phyloP scores from a whole-genome alignment of 768 basidiomycete species.

The Pleurotus pulmonarius region DNA sequence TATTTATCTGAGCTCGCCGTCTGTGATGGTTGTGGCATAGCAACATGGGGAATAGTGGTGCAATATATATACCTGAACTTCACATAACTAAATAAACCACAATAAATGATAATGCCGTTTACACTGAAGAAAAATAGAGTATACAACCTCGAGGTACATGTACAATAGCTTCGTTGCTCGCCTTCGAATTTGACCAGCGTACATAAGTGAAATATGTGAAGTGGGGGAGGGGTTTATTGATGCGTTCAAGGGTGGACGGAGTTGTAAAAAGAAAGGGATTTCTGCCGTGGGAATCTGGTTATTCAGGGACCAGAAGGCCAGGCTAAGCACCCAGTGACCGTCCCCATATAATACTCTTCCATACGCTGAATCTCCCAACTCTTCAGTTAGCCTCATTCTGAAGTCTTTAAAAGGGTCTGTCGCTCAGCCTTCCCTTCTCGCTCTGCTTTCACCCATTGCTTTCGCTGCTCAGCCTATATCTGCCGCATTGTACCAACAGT shows the following conservation, averaged over 20 bases:
- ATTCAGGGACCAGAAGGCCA: constrained; percentile 8
- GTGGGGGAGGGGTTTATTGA: not conserved
- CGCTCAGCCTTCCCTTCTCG: constrained; percentile 12
- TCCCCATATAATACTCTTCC: constrained; percentile 42
- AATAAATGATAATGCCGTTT: not conserved
- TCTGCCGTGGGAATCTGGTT: not conserved
- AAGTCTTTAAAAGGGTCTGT: constrained; percentile 50
- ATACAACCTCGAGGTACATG: not conserved
- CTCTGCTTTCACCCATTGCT: constrained; percentile 15
- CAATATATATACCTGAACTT: no score
- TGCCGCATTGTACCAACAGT: constrained; percentile 80
- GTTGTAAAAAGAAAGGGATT: constrained; percentile 3
- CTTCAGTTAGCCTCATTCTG: constrained; percentile 26
- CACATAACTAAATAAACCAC: not conserved
- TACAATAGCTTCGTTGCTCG: not conserved
- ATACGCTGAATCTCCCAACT: constrained; percentile 26
- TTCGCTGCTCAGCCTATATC: constrained; percentile 34
- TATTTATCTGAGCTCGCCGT: not conserved
- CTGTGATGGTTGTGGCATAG: not conserved
- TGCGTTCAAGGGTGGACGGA: constrained; percentile 7
- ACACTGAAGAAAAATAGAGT: not conserved
- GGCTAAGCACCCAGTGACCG: constrained; percentile 29
- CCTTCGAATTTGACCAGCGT: not conserved
- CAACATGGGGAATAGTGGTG: not conserved
- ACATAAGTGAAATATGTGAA: constrained; percentile 6